phyloP scores from a whole-genome alignment of 2,329 filamentous ascomycete genomes.

The Cladophialophora immunda region DNA sequence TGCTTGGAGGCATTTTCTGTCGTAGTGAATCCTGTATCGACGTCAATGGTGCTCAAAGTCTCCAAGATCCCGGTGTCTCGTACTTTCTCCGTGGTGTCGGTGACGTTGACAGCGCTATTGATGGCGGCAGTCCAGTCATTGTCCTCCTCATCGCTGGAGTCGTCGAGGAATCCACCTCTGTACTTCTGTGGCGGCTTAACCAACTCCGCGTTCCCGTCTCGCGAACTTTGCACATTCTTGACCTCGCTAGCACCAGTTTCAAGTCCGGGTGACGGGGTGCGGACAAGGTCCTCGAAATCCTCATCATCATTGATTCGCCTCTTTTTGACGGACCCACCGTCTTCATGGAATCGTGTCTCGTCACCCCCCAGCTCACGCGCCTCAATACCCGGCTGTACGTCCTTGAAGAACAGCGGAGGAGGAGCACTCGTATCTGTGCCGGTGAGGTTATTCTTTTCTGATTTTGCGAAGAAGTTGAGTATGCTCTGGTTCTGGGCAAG shows the following conservation, averaged over 20 bases:
- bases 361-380: background rate
- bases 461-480: conserved; percentile 64
- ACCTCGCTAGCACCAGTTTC: background rate
- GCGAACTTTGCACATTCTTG: background rate
- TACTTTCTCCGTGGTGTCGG: conserved; percentile 17
- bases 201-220: conserved; percentile 2
- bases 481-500: conserved; percentile 60
- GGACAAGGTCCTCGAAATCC: conserved; percentile 27
- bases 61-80: conserved; percentile 1
- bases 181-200: conserved; percentile 33
- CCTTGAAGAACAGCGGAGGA: conserved; percentile 49
- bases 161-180: conserved; percentile 41
- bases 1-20: conserved; percentile 40
- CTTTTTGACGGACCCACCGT: conserved; percentile 50
- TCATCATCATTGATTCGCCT: conserved; percentile 47
- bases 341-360: conserved; percentile 52
- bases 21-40: conserved; percentile 18
- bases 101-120: conserved; percentile 6
- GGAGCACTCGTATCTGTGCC: conserved; percentile 43
- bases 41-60: conserved; percentile 24
- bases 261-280: conserved; percentile 36
- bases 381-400: conserved; percentile 22
- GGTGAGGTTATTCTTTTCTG: conserved; percentile 42
- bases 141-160: conserved; percentile 60
- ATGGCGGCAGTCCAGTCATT: conserved; percentile 23